Evolutionary conservation across 2,329 filamentous ascomycete species (phyloP).

Genomic region (Whalleya microplaca): DNA sequence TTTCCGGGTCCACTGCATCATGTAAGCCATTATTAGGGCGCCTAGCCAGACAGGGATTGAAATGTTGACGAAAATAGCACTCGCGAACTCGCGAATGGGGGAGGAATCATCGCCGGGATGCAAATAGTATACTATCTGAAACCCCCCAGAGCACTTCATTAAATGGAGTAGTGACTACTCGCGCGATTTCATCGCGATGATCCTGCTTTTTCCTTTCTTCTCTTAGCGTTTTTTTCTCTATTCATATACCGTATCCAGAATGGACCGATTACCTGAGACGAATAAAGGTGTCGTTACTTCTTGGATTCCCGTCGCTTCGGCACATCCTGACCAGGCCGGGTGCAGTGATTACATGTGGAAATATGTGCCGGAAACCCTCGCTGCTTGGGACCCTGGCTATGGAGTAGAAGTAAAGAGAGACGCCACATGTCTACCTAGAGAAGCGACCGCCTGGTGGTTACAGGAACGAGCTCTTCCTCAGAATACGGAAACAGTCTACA

Average conservation of each 20-base stretch:
- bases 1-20: slow-evolving; percentile 7
- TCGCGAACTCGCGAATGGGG: slow-evolving; percentile 6
- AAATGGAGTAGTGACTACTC: slow-evolving; percentile 12
- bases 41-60: slow-evolving; percentile 11
- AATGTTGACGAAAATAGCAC: slow-evolving; percentile 23
- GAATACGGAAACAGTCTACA: slow-evolving; percentile 18
- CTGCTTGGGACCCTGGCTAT: slow-evolving; percentile 27
- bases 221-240: not conserved
- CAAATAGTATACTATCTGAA: too few relatives aligned
- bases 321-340: slow-evolving; percentile 18
- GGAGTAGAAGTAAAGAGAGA: slow-evolving; percentile 12
- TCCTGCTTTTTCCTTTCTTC: slow-evolving; percentile 5
- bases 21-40: slow-evolving; percentile 4
- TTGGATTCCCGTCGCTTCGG: slow-evolving; percentile 24
- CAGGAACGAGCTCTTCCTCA: slow-evolving; percentile 18
- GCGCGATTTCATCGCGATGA: slow-evolving; percentile 2
- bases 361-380: slow-evolving; percentile 15
- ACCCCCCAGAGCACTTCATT: slow-evolving; percentile 11
- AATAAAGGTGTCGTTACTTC: slow-evolving; percentile 23
- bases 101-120: too few relatives aligned
- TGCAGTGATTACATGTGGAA: slow-evolving; percentile 21
- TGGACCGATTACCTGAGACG: slow-evolving; percentile 28
- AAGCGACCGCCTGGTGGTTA: slow-evolving; percentile 28
- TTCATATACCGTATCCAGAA: slow-evolving; percentile 10
- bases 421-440: slow-evolving; percentile 22